Conservation (phyloP, 169 alveolate species). For the Plasmodium cynomolgi region DNA sequence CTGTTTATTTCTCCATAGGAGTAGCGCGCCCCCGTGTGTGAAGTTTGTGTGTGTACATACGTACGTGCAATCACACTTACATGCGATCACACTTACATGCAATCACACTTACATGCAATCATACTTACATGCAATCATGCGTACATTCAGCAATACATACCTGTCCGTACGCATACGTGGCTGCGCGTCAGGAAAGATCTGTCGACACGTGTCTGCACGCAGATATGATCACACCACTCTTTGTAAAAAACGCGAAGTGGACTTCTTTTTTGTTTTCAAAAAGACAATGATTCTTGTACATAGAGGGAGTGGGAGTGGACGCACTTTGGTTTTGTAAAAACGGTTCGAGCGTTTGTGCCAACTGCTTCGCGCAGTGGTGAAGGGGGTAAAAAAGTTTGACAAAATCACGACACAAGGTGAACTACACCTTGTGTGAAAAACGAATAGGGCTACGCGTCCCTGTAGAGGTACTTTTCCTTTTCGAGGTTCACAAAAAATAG, state of each 20-base stretch:
- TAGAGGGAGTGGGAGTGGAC: background rate
- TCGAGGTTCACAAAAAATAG: background rate
- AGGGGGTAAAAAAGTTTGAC: background rate
- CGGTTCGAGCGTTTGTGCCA: background rate
- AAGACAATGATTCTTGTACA: background rate
- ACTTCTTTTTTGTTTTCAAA: constrained; percentile 33
- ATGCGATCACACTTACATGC: background rate
- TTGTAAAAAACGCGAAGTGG: background rate
- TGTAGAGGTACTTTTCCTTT: background rate
- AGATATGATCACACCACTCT: background rate
- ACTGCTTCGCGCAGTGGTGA: background rate
- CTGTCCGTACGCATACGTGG: background rate
- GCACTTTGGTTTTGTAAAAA: constrained; percentile 5
- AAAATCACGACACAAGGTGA: background rate
- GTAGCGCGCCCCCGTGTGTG: background rate
- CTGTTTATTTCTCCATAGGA: background rate
- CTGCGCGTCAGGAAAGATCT: background rate
- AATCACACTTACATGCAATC: background rate
- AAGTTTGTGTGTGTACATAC: background rate
- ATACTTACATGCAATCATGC: background rate
- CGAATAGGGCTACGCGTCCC: background rate
- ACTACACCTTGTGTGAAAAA: background rate
- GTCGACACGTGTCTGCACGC: background rate
- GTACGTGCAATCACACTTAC: background rate
- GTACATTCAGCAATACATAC: background rate